Base-by-base conservation (phyloP, 2,329 filamentous ascomycete genomes). In the Clonostachys solani region DNA sequence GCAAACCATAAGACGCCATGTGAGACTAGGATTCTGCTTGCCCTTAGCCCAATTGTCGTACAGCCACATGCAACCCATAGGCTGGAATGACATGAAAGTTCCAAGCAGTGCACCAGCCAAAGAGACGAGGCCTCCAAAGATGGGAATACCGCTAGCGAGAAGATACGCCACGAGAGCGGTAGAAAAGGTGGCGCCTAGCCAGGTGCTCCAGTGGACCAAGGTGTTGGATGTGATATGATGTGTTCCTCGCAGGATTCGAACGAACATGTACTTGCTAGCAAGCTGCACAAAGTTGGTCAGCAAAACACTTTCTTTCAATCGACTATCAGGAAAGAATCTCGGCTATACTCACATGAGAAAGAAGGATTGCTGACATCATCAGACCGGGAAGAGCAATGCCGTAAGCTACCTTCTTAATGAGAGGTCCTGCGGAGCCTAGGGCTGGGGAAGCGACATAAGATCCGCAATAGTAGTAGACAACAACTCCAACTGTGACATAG, bases 381-480 rank as follows among this genome's bases (percentile, higher is more conserved):
- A 90, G 89, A 46, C 86, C 88, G 13, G 86, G 86, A 4, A 86
- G 70, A 1, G 84, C 86, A 51, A 89, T 64, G 33, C 84, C 85
- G 57, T 86, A 90, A 3, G 84, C 84, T 8, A 89, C 65, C 59
- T 87, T 87, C 44, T 79, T 77, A 19, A 88, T 64, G 0, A 75
- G 54, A 3, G 67, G 64, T 2, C 79, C 76, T 12, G 85, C 81
- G 0, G 83, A 86, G 6, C 86, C 77, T 8, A 91, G 74, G 0
- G 87, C 85, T 2, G 87, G 87, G 1, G 81, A 83, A 48, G 74
- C 62, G 23, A 91, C 85, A 0, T 73, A 67, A 2, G 69, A 66
- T 19, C 87, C 87, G 9, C 82, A 82, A 58, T 82, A 90, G 47
- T 77, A 76, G 69, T 90, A 90, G 55, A 89, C 79, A 17, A 89